Evolutionary conservation across 805 yeast species (phyloP).

Genomic region (Yarrowia porcina): DNA sequence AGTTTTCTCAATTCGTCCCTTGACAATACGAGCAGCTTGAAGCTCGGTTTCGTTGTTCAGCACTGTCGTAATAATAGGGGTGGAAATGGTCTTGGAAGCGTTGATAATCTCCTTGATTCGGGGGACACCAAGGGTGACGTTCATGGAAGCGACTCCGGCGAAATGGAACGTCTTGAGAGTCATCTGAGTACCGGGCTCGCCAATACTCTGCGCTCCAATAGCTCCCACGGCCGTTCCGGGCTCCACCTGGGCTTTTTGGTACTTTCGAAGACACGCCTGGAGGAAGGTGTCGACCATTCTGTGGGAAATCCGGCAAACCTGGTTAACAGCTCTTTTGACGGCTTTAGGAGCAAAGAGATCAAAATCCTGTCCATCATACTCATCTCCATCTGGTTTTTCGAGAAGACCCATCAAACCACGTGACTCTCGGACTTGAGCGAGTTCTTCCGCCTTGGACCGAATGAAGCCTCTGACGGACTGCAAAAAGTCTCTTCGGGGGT

Average conservation of each 20-base stretch:
- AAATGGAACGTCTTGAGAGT: constrained; percentile 94
- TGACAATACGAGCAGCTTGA: constrained; percentile 97
- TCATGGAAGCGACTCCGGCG: constrained; percentile 99
- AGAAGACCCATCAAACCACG: constrained; percentile 50
- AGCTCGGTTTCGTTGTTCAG: constrained; percentile 91
- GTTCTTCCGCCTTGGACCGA: constrained; percentile 49
- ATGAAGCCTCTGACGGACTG: constrained; percentile 68
- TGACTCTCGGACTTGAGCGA: constrained; percentile 56
- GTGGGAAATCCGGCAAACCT: constrained; percentile 56
- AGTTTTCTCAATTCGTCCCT: constrained; percentile 95
- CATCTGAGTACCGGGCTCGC: constrained; percentile 99
- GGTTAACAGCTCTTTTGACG: constrained; percentile 35
- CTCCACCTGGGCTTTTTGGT: constrained; percentile 86
- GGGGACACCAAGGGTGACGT: constrained; percentile 97
- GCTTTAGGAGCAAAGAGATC: constrained; percentile 34
- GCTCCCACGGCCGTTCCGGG: constrained; percentile 99
- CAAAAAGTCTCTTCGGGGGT: constrained; percentile 84
- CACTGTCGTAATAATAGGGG: constrained; percentile 94
- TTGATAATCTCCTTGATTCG: constrained; percentile 98
- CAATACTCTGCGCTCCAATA: constrained; percentile 98
- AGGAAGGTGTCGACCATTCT: constrained; percentile 62
- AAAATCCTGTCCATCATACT: constrained; percentile 37
- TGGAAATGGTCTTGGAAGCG: constrained; percentile 90
- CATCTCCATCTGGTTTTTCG: constrained; percentile 45
- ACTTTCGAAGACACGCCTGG: constrained; percentile 73